Evolutionary conservation across 306 rosid genomes (phyloP).

Genomic region (Dalbergia oliveri): DNA sequence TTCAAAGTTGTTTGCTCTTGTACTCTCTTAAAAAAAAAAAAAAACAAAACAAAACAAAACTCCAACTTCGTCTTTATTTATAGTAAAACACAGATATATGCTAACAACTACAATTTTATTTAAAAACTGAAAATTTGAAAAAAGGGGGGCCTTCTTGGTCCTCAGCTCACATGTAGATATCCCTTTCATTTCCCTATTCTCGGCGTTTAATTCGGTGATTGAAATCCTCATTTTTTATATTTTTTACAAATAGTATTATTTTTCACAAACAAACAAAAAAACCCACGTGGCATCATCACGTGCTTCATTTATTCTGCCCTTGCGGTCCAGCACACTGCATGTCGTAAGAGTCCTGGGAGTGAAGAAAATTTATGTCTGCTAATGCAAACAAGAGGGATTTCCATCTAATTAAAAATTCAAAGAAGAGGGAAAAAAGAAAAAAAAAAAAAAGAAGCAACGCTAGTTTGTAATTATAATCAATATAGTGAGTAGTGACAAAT

Average conservation of each 20-base stretch:
- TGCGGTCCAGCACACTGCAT: slow-evolving; percentile 53
- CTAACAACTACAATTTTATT: slow-evolving; percentile 22
- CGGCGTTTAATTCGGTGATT: slow-evolving; percentile 61
- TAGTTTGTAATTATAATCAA: neutral
- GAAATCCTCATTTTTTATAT: slow-evolving; percentile 4
- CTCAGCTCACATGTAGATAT: slow-evolving; percentile 58
- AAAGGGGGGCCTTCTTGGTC: neutral
- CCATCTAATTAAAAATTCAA: neutral
- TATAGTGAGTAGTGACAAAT: slow-evolving; percentile 22
- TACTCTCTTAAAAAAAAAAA: neutral
- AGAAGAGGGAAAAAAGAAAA: too few species aligned
- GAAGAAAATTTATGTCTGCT: slow-evolving; percentile 14
- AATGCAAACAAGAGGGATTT: neutral
- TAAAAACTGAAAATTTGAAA: neutral
- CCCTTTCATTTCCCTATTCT: slow-evolving; percentile 55
- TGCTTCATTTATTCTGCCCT: slow-evolving; percentile 44
- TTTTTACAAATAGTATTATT: neutral
- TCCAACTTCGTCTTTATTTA: neutral
- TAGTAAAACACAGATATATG: neutral
- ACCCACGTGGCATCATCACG: slow-evolving; percentile 53
- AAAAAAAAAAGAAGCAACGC: neutral
- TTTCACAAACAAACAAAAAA: neutral
- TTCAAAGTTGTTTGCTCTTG: slow-evolving; percentile 11
- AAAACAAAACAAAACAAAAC: neutral
- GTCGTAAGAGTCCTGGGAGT: slow-evolving; percentile 28